phyloP scores from a whole-genome alignment of 1,284 basidiomycete species.

The Leccinum subrobustum region DNA sequence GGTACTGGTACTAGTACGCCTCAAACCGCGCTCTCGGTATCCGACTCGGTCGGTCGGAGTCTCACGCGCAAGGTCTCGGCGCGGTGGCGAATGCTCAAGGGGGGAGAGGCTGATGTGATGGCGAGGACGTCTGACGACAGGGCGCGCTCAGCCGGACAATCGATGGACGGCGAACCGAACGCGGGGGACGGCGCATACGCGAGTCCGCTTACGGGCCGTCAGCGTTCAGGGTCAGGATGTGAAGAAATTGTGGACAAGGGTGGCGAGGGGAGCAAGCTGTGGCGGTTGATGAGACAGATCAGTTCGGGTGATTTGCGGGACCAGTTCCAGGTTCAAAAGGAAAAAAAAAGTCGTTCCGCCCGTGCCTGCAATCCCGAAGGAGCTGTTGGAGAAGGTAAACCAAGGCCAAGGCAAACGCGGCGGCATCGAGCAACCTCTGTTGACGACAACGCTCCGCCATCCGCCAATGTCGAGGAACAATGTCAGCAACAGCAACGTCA shows the following conservation, averaged over 20 bases:
- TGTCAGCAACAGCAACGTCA: not conserved
- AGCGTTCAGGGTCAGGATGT: not conserved
- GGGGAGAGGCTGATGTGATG: too few species aligned
- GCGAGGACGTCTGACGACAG: conserved; percentile 1
- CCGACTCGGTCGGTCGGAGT: conserved; percentile 13
- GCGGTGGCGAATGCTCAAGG: conserved; percentile 1
- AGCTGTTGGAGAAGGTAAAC: too few species aligned
- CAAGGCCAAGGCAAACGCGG: conserved; percentile 4
- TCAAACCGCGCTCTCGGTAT: conserved; percentile 2
- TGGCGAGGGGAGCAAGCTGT: conserved; percentile 46
- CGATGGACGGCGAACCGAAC: conserved; percentile 17
- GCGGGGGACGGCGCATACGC: conserved; percentile 8
- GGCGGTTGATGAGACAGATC: conserved; percentile 69
- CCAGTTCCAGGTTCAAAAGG: conserved; percentile 39
- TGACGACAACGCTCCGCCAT: not conserved
- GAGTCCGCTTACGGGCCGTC: not conserved
- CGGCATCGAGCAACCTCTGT: conserved; percentile 22
- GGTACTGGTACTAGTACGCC: not conserved
- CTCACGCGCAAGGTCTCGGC: conserved; percentile 41
- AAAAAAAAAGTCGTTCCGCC: conserved; percentile 39
- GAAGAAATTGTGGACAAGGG: conserved; percentile 8
- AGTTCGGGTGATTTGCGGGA: conserved; percentile 64
- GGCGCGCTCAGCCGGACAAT: conserved; percentile 9
- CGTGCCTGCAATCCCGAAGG: conserved; percentile 29
- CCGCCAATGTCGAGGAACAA: not conserved